Evolutionary conservation across 306 rosid species (phyloP), one percentile per base, ranked within the genome.

Genomic region (Trifolium subterraneum): DNA sequence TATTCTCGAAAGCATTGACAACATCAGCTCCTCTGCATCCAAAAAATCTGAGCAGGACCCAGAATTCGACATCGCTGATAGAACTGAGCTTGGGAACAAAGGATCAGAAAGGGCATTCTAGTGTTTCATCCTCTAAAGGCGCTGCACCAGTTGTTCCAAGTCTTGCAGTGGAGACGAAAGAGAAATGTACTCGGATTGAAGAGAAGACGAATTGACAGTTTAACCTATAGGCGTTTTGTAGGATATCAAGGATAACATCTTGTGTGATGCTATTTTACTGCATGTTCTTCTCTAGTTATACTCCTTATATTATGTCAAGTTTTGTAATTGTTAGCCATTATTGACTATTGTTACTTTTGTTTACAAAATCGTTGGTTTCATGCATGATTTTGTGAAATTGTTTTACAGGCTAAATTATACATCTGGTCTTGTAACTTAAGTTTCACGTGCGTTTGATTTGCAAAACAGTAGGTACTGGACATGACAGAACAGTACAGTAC

Each of bases 1-100:
- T 9, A 22, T 56, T 42, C 91, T 86, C 76, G 33, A 68, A 25
- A 33, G 72, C 78, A 74, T 39, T 44, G 31, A 13, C 29, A 75
- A 36, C 15, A 41, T 78, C 44, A 6, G 41, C 22, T 70, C 41
- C 9, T 29, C 79, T n/a, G 59, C 83, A 73, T 64, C 64, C 42
- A 2, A 36, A 36, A 39, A 55, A 31, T 66, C 77, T 20, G 27
- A 42, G 25, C 68, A 27, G 20, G 35, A 47, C 72, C n/a, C 19
- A 61, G 56, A 61, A 27, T 13, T 74, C 76, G 58, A 14, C 79
- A 11, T 48, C 58, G n/a, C 38, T 31, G 62, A 58, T 8, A 23
- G 50, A 50, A 50, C 48, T 23, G 29, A 35, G 56, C 74, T 74
- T 62, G 66, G 73, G 61, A 61, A 83, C 56, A 42, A 66, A 64